Evolutionary conservation across 2,329 filamentous ascomycete species (phyloP).

Genomic region (Monilinia laxa): DNA sequence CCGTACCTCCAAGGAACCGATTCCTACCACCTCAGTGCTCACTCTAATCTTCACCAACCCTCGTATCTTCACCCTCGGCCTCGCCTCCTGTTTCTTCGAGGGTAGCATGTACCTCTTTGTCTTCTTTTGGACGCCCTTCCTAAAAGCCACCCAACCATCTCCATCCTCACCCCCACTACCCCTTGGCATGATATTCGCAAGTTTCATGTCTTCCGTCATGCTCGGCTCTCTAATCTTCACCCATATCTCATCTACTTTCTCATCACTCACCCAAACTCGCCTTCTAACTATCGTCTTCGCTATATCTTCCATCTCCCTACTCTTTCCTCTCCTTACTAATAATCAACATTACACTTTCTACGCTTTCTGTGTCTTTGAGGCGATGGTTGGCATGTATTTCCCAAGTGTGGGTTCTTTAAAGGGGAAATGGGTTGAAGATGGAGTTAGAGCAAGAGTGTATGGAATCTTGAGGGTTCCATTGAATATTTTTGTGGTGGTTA

Average conservation of each 20-base stretch:
- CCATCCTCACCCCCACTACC: slow-evolving; percentile 48
- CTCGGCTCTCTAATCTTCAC: slow-evolving; percentile 57
- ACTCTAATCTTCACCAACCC: slow-evolving; percentile 43
- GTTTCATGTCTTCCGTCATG: slow-evolving; percentile 60
- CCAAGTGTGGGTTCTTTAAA: slow-evolving; percentile 57
- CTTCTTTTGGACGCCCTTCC: slow-evolving; percentile 59
- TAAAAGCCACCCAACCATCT: slow-evolving; percentile 44
- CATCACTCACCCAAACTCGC: slow-evolving; percentile 36
- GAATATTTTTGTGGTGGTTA: slow-evolving; percentile 56
- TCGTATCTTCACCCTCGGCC: slow-evolving; percentile 51
- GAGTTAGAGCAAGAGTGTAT: slow-evolving; percentile 54
- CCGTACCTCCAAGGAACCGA: not conserved
- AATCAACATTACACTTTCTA: slow-evolving; percentile 51
- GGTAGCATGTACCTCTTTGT: slow-evolving; percentile 63
- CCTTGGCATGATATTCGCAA: slow-evolving; percentile 55
- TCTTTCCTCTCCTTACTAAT: slow-evolving; percentile 46
- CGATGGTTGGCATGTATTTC: slow-evolving; percentile 58
- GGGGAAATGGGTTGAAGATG: slow-evolving; percentile 54
- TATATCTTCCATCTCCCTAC: slow-evolving; percentile 43
- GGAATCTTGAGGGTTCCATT: slow-evolving; percentile 57
- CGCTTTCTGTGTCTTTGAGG: slow-evolving; percentile 57
- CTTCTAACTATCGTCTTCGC: slow-evolving; percentile 46
- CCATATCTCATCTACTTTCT: slow-evolving; percentile 36
- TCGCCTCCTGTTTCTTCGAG: slow-evolving; percentile 59
- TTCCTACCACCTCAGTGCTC: slow-evolving; percentile 25